Base-by-base conservation (phyloP, 352 stramenopile species). In the Pythium dissotocum region DNA sequence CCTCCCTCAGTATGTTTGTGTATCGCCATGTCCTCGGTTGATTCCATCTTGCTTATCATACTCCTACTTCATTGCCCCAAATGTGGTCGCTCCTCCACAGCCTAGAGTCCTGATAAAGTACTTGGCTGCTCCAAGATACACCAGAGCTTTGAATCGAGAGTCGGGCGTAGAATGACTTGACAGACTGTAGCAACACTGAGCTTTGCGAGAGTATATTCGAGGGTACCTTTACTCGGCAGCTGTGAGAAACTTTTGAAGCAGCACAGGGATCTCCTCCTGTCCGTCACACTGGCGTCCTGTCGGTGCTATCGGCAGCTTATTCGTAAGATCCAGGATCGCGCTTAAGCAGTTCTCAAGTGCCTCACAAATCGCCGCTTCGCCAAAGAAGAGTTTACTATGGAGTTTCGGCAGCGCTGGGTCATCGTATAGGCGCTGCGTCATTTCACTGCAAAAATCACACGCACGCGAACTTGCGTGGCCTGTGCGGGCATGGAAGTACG, bases 401-500 rank as follows among this genome's bases (percentile, higher is more conserved):
- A 65, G 44, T 6, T 48, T 44, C 4, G 56, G 57, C 12, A 60
- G 21, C 18, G 64, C 44, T 6, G 56, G 56, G 4, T 58, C 56
- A 12, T 55, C 21, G 38, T 32, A 40, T 2, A 70, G 30, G n/a
- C 49, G n/a, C 6, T 46, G 28, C 10, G 55, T 24, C 56, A 61
- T 70, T 4, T n/a, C 13, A 2, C 32, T 10, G 32, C 64, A 70
- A 38, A 65, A 70, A 6, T 2, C 38, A 28, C 64, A 70, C 21
- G 48, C 16, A 1, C 7, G 10, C 6, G 33, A 38, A 16, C 18
- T 40, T 6, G 18, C 48, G 38, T 70, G 64, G 33, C 64, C 57
- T 4, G 53, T 36, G n/a, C 24, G 32, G 6, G 54, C 55, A 24
- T 70, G 64, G 64, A 61, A 70, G 28, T 49, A 63, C 57, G 66